These are phyloP conservation scores for Cercospora sp. DNA, from an alignment of 2,329 filamentous ascomycete genomes.

Conservation along the genomic window DNA sequence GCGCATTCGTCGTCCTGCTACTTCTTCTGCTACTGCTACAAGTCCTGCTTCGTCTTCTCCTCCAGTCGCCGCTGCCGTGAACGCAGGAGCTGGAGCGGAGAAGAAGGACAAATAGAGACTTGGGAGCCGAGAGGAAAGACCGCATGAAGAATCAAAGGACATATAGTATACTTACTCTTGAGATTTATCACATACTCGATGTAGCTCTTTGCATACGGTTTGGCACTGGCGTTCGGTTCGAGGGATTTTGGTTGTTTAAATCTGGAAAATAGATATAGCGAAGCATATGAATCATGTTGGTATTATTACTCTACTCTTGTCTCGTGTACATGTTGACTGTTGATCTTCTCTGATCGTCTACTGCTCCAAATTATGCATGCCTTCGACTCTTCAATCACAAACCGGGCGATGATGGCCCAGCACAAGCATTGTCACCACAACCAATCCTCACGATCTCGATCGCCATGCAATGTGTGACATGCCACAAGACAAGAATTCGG, in stretches of 20 bases:
- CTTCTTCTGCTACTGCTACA: neutral
- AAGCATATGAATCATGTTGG: neutral
- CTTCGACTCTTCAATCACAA: neutral
- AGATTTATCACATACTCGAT: neutral
- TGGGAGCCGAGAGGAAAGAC: neutral
- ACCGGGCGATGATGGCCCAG: neutral
- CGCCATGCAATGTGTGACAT: neutral
- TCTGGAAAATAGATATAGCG: neutral
- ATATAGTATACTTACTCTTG: neutral
- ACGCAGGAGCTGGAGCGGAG: neutral
- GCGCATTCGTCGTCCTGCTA: conserved; percentile 23
- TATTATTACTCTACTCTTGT: neutral
- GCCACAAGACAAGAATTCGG: neutral
- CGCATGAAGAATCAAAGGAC: neutral
- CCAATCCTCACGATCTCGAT: neutral
- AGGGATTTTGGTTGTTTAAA: neutral
- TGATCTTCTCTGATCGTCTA: neutral
- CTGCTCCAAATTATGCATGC: neutral
- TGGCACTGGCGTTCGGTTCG: neutral
- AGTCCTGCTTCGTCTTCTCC: neutral
- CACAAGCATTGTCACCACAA: neutral
- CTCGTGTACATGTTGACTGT: neutral
- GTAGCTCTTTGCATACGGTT: neutral
- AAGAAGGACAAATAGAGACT: neutral
- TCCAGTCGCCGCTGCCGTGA: neutral